Conservation (phyloP, 768 basidiomycete genomes). For the Kwoniella sp. region DNA sequence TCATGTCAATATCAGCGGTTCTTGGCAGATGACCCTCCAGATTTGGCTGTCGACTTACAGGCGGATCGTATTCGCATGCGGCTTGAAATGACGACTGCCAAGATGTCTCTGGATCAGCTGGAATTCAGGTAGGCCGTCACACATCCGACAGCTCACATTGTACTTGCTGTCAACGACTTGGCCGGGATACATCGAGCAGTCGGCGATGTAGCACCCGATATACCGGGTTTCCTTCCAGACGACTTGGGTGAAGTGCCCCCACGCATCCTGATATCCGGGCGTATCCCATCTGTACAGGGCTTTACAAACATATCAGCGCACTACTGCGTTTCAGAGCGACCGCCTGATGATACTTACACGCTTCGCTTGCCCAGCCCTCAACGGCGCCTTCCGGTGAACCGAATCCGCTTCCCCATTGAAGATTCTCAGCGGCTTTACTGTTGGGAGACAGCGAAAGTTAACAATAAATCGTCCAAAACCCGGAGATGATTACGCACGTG, state of each 20-base stretch:
- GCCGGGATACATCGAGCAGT: constrained; percentile 4
- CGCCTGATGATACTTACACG: too few species aligned
- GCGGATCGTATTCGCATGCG: constrained; percentile 29
- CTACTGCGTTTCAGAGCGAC: too few species aligned
- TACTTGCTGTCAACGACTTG: neutral
- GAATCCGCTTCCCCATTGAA: constrained; percentile 18
- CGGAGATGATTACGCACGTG: too few species aligned
- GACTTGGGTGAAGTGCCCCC: constrained; percentile 29
- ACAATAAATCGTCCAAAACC: too few species aligned
- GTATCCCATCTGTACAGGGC: constrained; percentile 16
- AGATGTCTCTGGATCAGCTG: neutral
- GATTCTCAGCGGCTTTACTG: constrained; percentile 24
- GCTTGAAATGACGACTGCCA: constrained; percentile 17
- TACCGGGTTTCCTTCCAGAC: constrained; percentile 28
- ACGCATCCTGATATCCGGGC: constrained; percentile 15
- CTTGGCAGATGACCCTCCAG: too few species aligned
- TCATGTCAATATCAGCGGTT: neutral
- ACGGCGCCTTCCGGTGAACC: constrained; percentile 21
- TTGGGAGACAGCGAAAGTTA: too few species aligned
- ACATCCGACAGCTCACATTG: too few species aligned
- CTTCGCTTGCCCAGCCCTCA: constrained; percentile 18
- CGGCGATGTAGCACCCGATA: constrained; percentile 23
- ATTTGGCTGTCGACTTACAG: constrained; percentile 22
- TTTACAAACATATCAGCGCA: neutral
- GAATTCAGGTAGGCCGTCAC: too few species aligned